Evolutionary conservation across 768 basidiomycete genomes (phyloP), one percentile per base, ranked within the genome.

Genomic region (Termitomyces sp.): DNA sequence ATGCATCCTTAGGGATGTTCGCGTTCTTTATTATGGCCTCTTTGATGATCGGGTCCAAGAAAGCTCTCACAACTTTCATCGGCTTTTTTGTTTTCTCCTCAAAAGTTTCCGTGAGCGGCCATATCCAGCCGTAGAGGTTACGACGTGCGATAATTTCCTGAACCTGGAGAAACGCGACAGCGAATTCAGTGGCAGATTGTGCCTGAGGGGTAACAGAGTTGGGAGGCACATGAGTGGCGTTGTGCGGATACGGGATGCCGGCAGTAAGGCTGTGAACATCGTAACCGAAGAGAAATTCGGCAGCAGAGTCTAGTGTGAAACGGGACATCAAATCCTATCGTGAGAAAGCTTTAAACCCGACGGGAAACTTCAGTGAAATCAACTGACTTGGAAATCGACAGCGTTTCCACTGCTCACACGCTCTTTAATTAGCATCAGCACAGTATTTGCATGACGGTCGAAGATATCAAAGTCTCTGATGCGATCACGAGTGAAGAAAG

Each of bases 261-360:
- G 77, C 76, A 4, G 75, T 68, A 30, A 88, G 79, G 59, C 75
- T 78, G 58, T 86, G 69, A 2, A 87, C 80, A 63, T 79, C 80
- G 53, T 72, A 72, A 3, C 86, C 86, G 54, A 88, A 87, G 37
- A 88, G 76, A 65, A 86, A 87, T 58, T 86, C 84, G 0, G 85
- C 81, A 1, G 85, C 85, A 2, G 83, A 78, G 71, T 89, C 87
- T 27, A 88, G 77, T 0, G 86, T 86, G 67, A 87, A 87, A 3
- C 85, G 78, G 2, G 76, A 78, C 65, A 85, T 79, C 6, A 84
- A 69, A 64, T 86, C 85, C 80, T 83, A 55, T 13, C 22, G n/a
- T 16, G 9, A 52, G 3, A 27, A 54, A 36, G 22, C 34, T 37
- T 47, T 27, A 48, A 48, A 12, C 31, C 2, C 44, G 54, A 3